These are phyloP conservation scores for Cardamine chenopodiifolia DNA, from an alignment of 345 rosid species.

Conservation along the genomic window DNA sequence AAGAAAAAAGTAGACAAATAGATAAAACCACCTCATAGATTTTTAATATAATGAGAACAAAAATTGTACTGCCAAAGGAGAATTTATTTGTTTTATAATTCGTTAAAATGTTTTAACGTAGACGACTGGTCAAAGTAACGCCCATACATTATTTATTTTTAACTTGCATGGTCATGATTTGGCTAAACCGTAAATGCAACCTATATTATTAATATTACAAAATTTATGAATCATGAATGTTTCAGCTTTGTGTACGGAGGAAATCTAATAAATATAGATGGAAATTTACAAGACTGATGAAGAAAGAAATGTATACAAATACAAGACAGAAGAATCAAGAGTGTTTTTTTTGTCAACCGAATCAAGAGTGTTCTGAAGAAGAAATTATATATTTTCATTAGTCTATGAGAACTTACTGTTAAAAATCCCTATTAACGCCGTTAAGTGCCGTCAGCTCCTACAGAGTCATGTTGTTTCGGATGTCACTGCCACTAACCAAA, in stretches of 20 bases:
- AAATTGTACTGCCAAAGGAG: conserved; percentile 29
- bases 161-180: conserved; percentile 38
- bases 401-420: not conserved
- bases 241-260: conserved; percentile 14
- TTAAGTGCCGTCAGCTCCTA: not conserved
- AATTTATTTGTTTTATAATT: not conserved
- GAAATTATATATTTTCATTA: not conserved
- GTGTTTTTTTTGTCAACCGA: no score
- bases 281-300: conserved; percentile 2
- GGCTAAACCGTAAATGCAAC: not conserved
- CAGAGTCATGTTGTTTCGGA: not conserved
- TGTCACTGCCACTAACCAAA: conserved; percentile 6
- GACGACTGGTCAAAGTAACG: conserved; percentile 33
- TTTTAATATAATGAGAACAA: conserved; percentile 35
- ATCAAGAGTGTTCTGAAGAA: not conserved
- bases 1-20: not conserved
- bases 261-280: not conserved
- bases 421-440: not conserved
- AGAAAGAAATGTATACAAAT: not conserved
- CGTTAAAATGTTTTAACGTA: conserved; percentile 2
- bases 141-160: conserved; percentile 26
- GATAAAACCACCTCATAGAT: not conserved
- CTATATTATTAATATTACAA: not conserved
- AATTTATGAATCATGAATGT: conserved; percentile 9
- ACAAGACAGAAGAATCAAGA: not conserved